These are phyloP conservation scores for Epichloe uncinata DNA, from an alignment of 2,329 filamentous ascomycete genomes.

Conservation along the genomic window DNA sequence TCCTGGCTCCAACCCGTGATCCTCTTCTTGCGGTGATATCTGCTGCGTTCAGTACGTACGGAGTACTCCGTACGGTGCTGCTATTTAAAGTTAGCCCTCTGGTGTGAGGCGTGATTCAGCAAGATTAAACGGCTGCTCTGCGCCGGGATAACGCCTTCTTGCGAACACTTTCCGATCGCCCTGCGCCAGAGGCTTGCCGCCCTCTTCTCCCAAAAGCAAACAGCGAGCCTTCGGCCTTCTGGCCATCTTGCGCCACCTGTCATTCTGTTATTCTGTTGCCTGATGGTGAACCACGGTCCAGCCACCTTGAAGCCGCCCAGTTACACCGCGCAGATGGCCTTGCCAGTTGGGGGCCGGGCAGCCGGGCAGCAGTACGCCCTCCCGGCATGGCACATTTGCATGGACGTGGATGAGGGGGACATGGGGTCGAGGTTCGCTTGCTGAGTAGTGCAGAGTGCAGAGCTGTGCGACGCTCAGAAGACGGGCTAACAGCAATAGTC, in stretches of 20 bases:
- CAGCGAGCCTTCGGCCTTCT: neutral
- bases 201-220: neutral
- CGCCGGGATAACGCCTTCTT: too few relatives aligned
- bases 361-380: neutral
- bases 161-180: too few relatives aligned
- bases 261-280: slow-evolving; percentile 8
- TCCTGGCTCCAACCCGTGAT: too few relatives aligned
- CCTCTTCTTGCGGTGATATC: too few relatives aligned
- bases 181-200: too few relatives aligned
- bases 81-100: too few relatives aligned
- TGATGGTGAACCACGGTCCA: slow-evolving; percentile 5
- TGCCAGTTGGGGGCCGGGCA: neutral
- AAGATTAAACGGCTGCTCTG: too few relatives aligned
- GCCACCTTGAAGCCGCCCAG: slow-evolving; percentile 3
- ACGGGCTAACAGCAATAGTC: neutral
- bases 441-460: too few relatives aligned
- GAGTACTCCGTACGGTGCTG: too few relatives aligned
- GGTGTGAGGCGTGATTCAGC: too few relatives aligned
- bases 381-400: neutral
- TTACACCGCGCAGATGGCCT: neutral
- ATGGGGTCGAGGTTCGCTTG: too few relatives aligned
- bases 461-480: neutral
- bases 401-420: neutral
- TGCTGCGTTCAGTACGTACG: too few relatives aligned
- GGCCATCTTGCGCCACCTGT: neutral